A percentile compares a stretch with the other conserved stretches of the same genome.
These are phyloP conservation scores for Exsudoporus floridanus DNA, from an alignment of 1,284 basidiomycete species.

Conservation along the genomic window DNA sequence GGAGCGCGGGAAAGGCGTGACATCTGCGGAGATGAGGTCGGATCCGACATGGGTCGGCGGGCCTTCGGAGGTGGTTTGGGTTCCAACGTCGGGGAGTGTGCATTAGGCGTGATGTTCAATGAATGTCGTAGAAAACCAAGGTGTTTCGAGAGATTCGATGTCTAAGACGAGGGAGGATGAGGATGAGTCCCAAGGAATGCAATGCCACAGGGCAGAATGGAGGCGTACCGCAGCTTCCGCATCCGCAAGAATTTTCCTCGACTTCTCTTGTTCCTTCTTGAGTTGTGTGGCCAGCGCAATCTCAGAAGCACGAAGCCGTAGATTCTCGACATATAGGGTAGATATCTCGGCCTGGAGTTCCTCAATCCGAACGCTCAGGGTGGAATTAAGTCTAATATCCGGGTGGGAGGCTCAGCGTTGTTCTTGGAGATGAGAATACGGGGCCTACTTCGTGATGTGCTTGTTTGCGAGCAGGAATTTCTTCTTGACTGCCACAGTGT, in stretches of 20 bases:
- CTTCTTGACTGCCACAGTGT: slow-evolving; percentile 70
- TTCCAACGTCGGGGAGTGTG: slow-evolving; percentile 38
- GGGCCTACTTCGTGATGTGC: slow-evolving; percentile 77
- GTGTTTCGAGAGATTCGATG: slow-evolving; percentile 62
- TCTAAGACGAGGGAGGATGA: slow-evolving; percentile 39
- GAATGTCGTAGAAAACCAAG: slow-evolving; percentile 63
- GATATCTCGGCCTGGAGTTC: slow-evolving; percentile 80
- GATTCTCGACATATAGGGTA: slow-evolving; percentile 74
- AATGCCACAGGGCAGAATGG: slow-evolving; percentile 15
- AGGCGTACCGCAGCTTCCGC: slow-evolving; percentile 69
- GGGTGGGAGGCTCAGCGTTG: slow-evolving; percentile 11
- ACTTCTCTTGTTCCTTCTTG: slow-evolving; percentile 75
- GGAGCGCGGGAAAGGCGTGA: slow-evolving; percentile 65
- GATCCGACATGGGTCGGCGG: slow-evolving; percentile 42
- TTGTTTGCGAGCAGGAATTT: slow-evolving; percentile 86
- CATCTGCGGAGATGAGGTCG: slow-evolving; percentile 47
- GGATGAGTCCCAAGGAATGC: slow-evolving; percentile 2
- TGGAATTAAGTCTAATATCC: slow-evolving; percentile 70
- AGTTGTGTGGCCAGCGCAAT: slow-evolving; percentile 71
- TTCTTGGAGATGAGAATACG: slow-evolving; percentile 1
- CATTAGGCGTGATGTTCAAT: slow-evolving; percentile 44
- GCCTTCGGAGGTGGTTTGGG: slow-evolving; percentile 50
- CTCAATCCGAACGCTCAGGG: slow-evolving; percentile 76
- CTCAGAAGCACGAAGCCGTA: slow-evolving; percentile 74
- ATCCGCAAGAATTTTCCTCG: slow-evolving; percentile 64